A percentile compares a stretch with the other conserved stretches of the same genome.
Conservation (phyloP, 768 basidiomycete genomes). For the Fomitopsis pulvina region DNA sequence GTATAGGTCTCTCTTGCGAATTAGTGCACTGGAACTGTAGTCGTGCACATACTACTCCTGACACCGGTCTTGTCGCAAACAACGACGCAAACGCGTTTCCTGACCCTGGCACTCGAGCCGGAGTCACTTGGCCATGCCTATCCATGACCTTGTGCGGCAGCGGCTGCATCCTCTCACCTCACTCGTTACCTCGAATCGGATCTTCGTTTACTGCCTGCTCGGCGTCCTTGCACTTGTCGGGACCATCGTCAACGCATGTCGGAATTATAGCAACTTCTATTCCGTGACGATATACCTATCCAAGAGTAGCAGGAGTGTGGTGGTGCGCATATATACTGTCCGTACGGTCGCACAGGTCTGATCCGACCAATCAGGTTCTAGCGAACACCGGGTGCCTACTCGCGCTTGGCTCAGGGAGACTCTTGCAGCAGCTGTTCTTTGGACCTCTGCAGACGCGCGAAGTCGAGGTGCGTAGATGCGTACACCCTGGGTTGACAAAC, state of each 20-base stretch:
- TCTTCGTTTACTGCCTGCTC: constrained; percentile 61
- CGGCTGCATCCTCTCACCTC: constrained; percentile 43
- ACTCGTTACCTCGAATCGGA: constrained; percentile 52
- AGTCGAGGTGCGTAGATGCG: constrained; percentile 63
- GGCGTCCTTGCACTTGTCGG: constrained; percentile 66
- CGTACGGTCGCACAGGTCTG: neutral
- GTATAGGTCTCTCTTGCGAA: too few relatives aligned
- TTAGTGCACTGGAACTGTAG: too few relatives aligned
- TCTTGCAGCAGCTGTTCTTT: constrained; percentile 86
- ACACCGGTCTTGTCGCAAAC: neutral
- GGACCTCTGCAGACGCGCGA: constrained; percentile 82
- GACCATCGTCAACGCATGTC: constrained; percentile 74
- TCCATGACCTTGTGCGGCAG: constrained; percentile 43
- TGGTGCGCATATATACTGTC: constrained; percentile 45
- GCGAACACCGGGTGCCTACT: constrained; percentile 86
- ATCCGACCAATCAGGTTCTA: constrained; percentile 52
- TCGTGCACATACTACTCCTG: too few relatives aligned
- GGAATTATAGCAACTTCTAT: constrained; percentile 87
- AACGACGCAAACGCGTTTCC: neutral
- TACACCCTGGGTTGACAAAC: neutral
- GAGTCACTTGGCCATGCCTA: constrained; percentile 33
- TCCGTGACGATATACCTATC: constrained; percentile 90
- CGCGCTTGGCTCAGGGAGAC: constrained; percentile 67
- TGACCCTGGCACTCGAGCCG: neutral
- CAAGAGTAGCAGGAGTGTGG: constrained; percentile 84